phyloP scores from a whole-genome alignment of 75 land plant genomes.

The Chamaecyparis obtusa region DNA sequence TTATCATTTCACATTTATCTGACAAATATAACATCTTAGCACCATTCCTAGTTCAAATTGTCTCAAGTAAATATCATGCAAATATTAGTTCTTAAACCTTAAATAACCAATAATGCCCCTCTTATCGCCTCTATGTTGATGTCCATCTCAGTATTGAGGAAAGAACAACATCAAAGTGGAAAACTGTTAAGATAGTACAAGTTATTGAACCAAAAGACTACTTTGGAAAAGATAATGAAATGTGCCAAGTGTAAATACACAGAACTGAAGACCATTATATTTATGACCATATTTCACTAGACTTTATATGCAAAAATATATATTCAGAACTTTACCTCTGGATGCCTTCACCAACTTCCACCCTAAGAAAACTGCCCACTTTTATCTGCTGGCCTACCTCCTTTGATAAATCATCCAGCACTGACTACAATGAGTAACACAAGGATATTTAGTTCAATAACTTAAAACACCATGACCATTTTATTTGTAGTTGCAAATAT shows the following conservation, averaged over 20 bases:
- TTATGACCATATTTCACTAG: background rate
- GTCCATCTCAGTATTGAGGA: background rate
- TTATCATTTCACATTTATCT: no score
- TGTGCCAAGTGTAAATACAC: background rate
- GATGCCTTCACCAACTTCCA: constrained; percentile 95
- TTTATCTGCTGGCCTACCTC: constrained; percentile 64
- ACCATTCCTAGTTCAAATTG: background rate
- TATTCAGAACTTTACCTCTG: constrained; percentile 43
- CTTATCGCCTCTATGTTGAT: background rate
- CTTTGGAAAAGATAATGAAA: background rate
- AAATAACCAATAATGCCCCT: background rate
- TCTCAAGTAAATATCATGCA: background rate
- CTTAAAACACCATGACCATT: background rate
- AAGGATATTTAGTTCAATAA: background rate
- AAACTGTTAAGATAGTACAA: background rate
- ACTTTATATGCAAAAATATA: background rate
- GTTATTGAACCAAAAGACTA: background rate
- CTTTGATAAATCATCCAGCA: constrained; percentile 71
- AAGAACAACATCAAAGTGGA: background rate
- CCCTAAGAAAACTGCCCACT: constrained; percentile 67
- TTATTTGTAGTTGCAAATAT: background rate
- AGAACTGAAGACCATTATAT: background rate
- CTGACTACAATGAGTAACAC: constrained; percentile 38
- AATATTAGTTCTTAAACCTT: background rate
- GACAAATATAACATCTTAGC: background rate